Evolutionary conservation across 1,139 yeast genomes (phyloP), one percentile per base, ranked within the genome.

Genomic region (Eremothecium coryli): DNA sequence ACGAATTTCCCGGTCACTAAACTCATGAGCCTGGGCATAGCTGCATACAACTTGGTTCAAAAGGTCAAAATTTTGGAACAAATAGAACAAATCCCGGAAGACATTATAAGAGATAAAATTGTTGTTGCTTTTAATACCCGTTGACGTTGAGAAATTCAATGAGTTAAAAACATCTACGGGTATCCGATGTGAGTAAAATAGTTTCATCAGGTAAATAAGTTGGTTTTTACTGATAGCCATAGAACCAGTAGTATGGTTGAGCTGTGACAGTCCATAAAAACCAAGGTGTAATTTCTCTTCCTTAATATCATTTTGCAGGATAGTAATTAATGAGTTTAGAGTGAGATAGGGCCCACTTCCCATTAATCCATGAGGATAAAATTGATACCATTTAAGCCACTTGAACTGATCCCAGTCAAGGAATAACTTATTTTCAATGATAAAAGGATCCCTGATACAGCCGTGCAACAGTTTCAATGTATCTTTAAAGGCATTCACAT

Each of bases 21-120:
- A 46, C 11, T 44, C 47, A 37, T 54, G 44, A 24, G 44, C 47
- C 18, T 52, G 44, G 16, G 57, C 58, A 38, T 58, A 61, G 37
- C 52, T 56, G 17, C 59, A 39, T 22, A 62, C 40, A 4, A 59
- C 52, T 38, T 62, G 66, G 35, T 62, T 62, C 20, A 62, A 36
- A 10, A 62, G 37, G 40, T 62, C 66, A 40, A 62, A 62, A 39
- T 61, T 58, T 30, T 59, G 58, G 29, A 62, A 57, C 5, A 62
- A 33, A 38, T 55, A 60, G 31, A 60, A 58, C 9, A 62, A 43
- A 40, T 61, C 66, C 39, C 60, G 61, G 27, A 60, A 50, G n/a
- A 54, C 56, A 27, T 60, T 54, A 37, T 51, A 61, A 9, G 52
- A 50, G 20, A 61, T 57, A 2, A 56, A 46, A 31, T 52, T 50